These are phyloP conservation scores for Colletotrichum eremochloae DNA, from an alignment of 2,329 filamentous ascomycete species.

Conservation along the genomic window DNA sequence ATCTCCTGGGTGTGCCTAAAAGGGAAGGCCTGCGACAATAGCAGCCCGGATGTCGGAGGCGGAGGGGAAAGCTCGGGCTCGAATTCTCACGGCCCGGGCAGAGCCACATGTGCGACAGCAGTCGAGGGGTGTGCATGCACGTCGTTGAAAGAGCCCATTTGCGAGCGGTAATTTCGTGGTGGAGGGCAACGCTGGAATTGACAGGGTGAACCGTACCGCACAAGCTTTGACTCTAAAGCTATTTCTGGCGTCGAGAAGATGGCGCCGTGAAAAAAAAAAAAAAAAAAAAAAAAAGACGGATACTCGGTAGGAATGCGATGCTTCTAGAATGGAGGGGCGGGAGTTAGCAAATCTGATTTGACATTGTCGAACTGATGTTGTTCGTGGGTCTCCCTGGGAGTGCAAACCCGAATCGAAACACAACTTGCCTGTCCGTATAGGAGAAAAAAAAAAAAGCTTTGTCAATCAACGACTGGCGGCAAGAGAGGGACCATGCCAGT, in stretches of 20 bases:
- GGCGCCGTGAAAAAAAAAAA: conserved; percentile 5
- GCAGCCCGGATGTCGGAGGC: conserved; percentile 33
- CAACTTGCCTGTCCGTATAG: neutral
- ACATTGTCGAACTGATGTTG: conserved; percentile 4
- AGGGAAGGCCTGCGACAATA: conserved; percentile 35
- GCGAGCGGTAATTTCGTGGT: conserved; percentile 30
- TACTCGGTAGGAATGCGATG: neutral
- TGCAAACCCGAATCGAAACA: conserved; percentile 11
- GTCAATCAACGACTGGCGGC: conserved; percentile 6
- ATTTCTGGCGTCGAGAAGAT: conserved; percentile 37
- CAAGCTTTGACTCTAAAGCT: conserved; percentile 24
- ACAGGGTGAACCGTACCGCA: conserved; percentile 21
- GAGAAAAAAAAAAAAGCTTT: neutral
- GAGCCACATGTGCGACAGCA: conserved; percentile 2
- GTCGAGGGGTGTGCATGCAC: neutral
- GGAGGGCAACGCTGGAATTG: conserved; percentile 28
- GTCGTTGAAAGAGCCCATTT: conserved; percentile 16
- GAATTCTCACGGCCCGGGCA: conserved; percentile 8
- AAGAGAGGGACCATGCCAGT: conserved; percentile 4
- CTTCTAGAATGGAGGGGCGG: conserved; percentile 28
- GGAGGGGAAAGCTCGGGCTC: conserved; percentile 28
- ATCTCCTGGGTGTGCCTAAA: conserved; percentile 28
- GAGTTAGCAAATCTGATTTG: conserved; percentile 22
- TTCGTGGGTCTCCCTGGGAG: conserved; percentile 23
- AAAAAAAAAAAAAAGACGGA: too few relatives aligned